Percentiles rank a stretch among this genome's conserved stretches.
Evolutionary conservation across 257 asterid genomes (phyloP).

Genomic region (Scutellaria barbata): DNA sequence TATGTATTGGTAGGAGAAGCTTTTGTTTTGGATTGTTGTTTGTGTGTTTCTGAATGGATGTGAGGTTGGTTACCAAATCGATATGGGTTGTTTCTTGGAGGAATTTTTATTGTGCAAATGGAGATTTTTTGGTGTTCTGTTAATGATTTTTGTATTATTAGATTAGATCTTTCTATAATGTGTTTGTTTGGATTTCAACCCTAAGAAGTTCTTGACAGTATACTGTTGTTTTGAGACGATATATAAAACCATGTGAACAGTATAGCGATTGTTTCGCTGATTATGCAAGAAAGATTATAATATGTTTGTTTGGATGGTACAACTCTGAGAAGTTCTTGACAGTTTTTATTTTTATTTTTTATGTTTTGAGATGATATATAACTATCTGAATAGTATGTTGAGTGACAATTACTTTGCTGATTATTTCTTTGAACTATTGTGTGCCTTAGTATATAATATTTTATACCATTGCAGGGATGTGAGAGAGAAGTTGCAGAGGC

Average conservation of each 20-base stretch:
- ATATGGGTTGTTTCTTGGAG: background rate
- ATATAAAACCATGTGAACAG: background rate
- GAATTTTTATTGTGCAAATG: constrained; percentile 4
- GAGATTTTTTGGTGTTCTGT: constrained; percentile 3
- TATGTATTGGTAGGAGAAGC: background rate
- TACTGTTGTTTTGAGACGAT: constrained; percentile 9
- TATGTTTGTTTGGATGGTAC: background rate
- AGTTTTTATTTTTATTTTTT: too few species aligned
- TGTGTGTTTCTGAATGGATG: constrained; percentile 26
- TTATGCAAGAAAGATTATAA: background rate
- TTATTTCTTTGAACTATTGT: background rate
- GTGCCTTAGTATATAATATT: constrained; percentile 10
- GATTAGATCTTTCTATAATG: background rate
- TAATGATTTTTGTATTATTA: background rate
- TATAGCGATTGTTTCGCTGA: background rate
- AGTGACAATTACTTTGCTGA: too few species aligned
- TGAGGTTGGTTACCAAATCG: constrained; percentile 3
- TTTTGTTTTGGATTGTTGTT: constrained; percentile 7
- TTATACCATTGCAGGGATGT: constrained; percentile 52
- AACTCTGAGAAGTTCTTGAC: background rate
- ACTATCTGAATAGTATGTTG: background rate
- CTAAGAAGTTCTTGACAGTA: background rate
- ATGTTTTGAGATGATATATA: background rate
- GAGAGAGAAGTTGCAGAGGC: constrained; percentile 74
- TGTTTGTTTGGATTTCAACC: background rate